phyloP scores from a whole-genome alignment of 257 asterid genomes.

The Osmanthus fragrans region DNA sequence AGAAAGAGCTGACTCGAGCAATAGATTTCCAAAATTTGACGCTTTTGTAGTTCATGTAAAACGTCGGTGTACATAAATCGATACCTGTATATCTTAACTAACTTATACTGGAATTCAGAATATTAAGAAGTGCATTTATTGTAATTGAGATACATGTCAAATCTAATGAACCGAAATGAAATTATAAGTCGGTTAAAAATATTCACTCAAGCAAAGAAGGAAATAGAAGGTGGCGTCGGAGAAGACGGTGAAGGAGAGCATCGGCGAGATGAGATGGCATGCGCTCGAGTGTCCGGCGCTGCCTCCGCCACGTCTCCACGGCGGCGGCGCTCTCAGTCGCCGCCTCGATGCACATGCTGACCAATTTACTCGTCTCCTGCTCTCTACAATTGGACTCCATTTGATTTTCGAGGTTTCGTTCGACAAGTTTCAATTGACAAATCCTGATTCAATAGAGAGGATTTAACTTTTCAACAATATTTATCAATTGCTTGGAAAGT shows the following conservation, averaged over 20 bases:
- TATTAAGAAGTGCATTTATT: not conserved
- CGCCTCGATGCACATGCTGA: slow-evolving; percentile 70
- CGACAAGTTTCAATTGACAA: not conserved
- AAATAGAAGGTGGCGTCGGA: slow-evolving; percentile 71
- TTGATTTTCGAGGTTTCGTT: slow-evolving; percentile 6
- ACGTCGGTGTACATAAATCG: not conserved
- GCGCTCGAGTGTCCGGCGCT: slow-evolving; percentile 75
- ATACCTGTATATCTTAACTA: not conserved
- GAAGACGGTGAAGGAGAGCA: slow-evolving; percentile 66
- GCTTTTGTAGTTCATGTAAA: too few species aligned
- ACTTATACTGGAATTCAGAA: too few species aligned
- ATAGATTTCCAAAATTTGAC: too few species aligned
- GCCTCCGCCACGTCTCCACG: slow-evolving; percentile 89
- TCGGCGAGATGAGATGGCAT: slow-evolving; percentile 82
- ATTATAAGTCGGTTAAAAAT: not conserved
- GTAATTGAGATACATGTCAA: not conserved
- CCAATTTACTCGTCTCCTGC: slow-evolving; percentile 56
- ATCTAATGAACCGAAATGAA: not conserved
- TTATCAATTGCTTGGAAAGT: too few species aligned
- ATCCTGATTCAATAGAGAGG: slow-evolving; percentile 13
- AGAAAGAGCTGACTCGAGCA: too few species aligned
- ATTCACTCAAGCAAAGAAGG: slow-evolving; percentile 88
- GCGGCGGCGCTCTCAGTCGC: slow-evolving; percentile 67
- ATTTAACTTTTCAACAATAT: not conserved
- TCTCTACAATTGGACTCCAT: slow-evolving; percentile 24